Evolutionary conservation across 1,284 basidiomycete genomes (phyloP), one percentile per base, ranked within the genome.

Genomic region (Leccinum pallidistipes): DNA sequence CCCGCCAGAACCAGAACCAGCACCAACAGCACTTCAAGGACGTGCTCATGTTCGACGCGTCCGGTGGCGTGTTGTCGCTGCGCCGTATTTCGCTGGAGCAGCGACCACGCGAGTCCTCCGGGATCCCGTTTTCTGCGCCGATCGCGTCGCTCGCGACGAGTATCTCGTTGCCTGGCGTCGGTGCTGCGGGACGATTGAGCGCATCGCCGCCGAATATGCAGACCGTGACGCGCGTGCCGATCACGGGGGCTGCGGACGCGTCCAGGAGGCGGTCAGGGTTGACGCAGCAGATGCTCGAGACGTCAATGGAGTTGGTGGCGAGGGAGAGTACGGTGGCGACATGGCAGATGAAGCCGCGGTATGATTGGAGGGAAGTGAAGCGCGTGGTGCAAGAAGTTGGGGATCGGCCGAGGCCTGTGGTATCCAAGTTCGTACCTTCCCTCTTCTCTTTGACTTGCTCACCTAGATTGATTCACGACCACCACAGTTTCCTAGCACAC

Each of bases 401-500:
- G n/a, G 64, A 68, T 31, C 57, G 54, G 14, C 40, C 55, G 1
- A 70, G 56, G 53, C 38, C n/a, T 11, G 8, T 40, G 12, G 24
- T 55, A 2, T 63, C 67, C 56, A 70, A 67, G 71, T 76, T 53
- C 31, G 14, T 32, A 14, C 68, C 64, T 2, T 38, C 3, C 27
- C 45, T 12, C 36, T n/a, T 27, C 1, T 0, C 29, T 16, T 18
- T 24, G 21, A 5, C 38, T 50, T 50, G 58, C 40, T 49, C 50
- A 59, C 40, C 12, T 61, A 58, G 36, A 55, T 34, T 27, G 61
- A 60, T 24, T 62, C 31, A 57, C 32, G 36, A 58, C 7, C 10
- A 53, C n/a, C 53, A n/a, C 64, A 91, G 88, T 62, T 88, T 82
- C 76, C 79, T 94, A 2, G 82, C 91, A 0, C 85, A 88, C 52